Percentiles rank a stretch among this genome's conserved stretches.
phyloP scores from a whole-genome alignment of 2,329 filamentous ascomycete genomes.

The Claviceps arundinis region DNA sequence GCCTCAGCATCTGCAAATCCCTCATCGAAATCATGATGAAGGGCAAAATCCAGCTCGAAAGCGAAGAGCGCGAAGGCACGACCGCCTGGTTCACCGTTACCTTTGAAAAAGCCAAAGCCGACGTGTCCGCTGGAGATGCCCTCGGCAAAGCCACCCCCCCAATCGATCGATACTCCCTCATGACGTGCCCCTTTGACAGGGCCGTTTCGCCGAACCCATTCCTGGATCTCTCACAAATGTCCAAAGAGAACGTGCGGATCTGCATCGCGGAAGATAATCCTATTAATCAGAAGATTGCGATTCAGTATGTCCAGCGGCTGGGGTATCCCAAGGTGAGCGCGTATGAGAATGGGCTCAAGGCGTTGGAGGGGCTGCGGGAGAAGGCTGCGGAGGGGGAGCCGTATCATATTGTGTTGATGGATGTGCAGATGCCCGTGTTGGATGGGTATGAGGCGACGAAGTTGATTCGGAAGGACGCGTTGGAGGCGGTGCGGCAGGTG shows the following conservation, averaged over 20 bases:
- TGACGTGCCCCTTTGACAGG: constrained; percentile 22
- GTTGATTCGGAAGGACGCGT: constrained; percentile 61
- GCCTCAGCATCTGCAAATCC: constrained; percentile 87
- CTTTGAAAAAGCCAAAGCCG: constrained; percentile 66
- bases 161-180: constrained; percentile 21
- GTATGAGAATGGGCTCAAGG: constrained; percentile 79
- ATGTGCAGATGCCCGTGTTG: constrained; percentile 88
- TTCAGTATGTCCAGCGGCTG: constrained; percentile 76
- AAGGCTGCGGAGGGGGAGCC: constrained; percentile 59
- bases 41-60: constrained; percentile 72
- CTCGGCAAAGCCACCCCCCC: constrained; percentile 24
- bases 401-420: constrained; percentile 89
- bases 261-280: constrained; percentile 93
- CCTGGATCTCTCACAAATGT: constrained; percentile 57
- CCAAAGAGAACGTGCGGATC: constrained; percentile 66
- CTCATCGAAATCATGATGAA: constrained; percentile 88
- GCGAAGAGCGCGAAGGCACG: constrained; percentile 56
- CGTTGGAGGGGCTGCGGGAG: constrained; percentile 69
- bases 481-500: constrained; percentile 65
- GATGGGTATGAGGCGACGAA: constrained; percentile 89
- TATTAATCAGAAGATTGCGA: constrained; percentile 89
- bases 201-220: constrained; percentile 30
- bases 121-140: constrained; percentile 44
- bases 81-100: constrained; percentile 67
- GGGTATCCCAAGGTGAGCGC: constrained; percentile 73